These are phyloP conservation scores for Salisapilia sapeloensis DNA, from an alignment of 352 stramenopile genomes.

Conservation along the genomic window DNA sequence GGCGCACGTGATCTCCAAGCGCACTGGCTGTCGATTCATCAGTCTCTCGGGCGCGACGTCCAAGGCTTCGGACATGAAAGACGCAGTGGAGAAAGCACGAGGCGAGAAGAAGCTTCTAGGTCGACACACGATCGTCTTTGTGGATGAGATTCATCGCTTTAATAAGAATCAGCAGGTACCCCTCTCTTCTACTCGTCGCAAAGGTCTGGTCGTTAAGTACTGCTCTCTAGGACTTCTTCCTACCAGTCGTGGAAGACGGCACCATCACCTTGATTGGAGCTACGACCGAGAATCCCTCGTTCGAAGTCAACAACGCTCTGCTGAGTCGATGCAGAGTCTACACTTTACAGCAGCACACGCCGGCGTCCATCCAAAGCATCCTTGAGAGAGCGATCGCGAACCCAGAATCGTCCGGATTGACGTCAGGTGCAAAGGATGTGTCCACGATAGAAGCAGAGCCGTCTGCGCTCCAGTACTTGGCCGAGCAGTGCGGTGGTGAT, in stretches of 20 bases:
- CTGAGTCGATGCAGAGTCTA: slow-evolving; percentile 69
- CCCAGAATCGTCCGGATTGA: slow-evolving; percentile 3
- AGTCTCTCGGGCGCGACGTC: slow-evolving; percentile 52
- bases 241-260: slow-evolving; percentile 67
- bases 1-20: slow-evolving; percentile 50
- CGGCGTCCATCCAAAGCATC: slow-evolving; percentile 44
- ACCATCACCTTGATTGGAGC: slow-evolving; percentile 79
- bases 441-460: slow-evolving; percentile 24
- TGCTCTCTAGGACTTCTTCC: slow-evolving; percentile 43
- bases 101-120: slow-evolving; percentile 41
- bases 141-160: slow-evolving; percentile 81
- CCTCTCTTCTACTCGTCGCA: not conserved
- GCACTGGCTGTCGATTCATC: slow-evolving; percentile 56
- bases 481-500: slow-evolving; percentile 59
- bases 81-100: slow-evolving; percentile 51
- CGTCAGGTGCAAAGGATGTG: not conserved
- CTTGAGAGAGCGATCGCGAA: slow-evolving; percentile 34
- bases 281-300: slow-evolving; percentile 81
- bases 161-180: slow-evolving; percentile 70
- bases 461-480: slow-evolving; percentile 40
- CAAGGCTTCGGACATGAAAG: slow-evolving; percentile 49
- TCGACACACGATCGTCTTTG: slow-evolving; percentile 67
- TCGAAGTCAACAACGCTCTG: slow-evolving; percentile 76
- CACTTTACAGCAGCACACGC: slow-evolving; percentile 48
- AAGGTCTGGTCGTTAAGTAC: not conserved